Percentiles rank a stretch among this genome's conserved stretches.
Conservation (phyloP, 331 rosid species). For the Dryas integrifolia region DNA sequence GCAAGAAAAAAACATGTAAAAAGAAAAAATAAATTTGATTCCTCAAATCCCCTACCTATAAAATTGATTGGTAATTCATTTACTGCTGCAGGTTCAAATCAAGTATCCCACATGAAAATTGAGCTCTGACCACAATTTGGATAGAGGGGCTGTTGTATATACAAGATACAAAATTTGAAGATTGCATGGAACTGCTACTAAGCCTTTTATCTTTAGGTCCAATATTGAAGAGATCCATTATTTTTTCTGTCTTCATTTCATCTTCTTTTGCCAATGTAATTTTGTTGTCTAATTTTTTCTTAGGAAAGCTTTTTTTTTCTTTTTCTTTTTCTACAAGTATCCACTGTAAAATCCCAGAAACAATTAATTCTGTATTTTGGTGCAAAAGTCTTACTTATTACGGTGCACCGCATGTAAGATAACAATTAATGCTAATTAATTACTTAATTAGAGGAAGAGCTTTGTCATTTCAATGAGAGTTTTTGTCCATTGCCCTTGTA, state of each 20-base stretch:
- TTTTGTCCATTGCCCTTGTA: not conserved
- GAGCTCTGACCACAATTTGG: slow-evolving; percentile 57
- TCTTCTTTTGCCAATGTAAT: slow-evolving; percentile 30
- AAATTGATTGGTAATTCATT: slow-evolving; percentile 19
- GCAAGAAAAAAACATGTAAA: slow-evolving; percentile 8
- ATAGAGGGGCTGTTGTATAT: slow-evolving; percentile 51
- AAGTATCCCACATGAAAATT: slow-evolving; percentile 62
- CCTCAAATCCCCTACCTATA: slow-evolving; percentile 7
- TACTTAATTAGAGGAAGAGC: slow-evolving; percentile 46
- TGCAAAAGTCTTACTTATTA: slow-evolving; percentile 36
- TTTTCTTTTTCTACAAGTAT: slow-evolving; percentile 16
- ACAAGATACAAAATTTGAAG: slow-evolving; percentile 51
- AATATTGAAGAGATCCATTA: slow-evolving; percentile 32
- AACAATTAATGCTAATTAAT: slow-evolving; percentile 38
- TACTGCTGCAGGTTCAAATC: slow-evolving; percentile 61
- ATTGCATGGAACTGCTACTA: slow-evolving; percentile 38
- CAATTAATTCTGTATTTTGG: slow-evolving; percentile 47
- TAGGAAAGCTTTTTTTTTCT: slow-evolving; percentile 11
- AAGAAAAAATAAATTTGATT: not conserved
- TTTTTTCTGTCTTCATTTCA: slow-evolving; percentile 27
- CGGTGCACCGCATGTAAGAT: slow-evolving; percentile 63
- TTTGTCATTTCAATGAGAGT: slow-evolving; percentile 21
- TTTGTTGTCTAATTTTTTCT: slow-evolving; percentile 40
- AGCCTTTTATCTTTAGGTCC: slow-evolving; percentile 31
- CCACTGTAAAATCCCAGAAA: slow-evolving; percentile 64